Percentiles rank a stretch among this genome's conserved stretches.
These are phyloP conservation scores for Solanum chaucha DNA, from an alignment of 257 asterid species.

Conservation along the genomic window DNA sequence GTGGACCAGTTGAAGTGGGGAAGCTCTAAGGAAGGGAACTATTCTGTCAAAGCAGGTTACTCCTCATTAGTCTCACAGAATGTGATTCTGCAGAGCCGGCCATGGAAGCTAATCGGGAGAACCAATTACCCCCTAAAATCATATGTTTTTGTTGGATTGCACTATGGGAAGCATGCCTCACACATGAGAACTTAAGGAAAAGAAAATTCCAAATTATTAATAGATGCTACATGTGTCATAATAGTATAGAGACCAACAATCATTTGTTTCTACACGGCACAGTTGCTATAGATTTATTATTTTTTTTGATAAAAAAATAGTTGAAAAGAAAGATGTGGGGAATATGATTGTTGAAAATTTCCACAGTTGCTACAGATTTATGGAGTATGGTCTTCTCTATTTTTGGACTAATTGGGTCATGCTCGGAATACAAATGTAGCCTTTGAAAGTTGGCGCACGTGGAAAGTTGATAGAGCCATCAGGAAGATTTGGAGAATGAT, in stretches of 20 bases:
- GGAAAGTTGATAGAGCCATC: not conserved
- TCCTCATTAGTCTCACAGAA: not conserved
- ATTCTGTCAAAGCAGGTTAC: not conserved
- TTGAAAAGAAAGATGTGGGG: not conserved
- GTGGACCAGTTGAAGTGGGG: not conserved
- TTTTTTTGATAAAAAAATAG: not conserved
- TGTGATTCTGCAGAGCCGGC: not conserved
- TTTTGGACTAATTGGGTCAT: not conserved
- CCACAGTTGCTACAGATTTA: not conserved
- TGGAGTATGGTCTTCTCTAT: not conserved
- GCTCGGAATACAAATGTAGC: not conserved
- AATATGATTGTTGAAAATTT: not conserved
- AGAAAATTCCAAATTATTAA: not conserved
- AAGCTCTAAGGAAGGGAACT: not conserved
- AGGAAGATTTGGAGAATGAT: not conserved
- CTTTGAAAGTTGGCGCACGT: not conserved
- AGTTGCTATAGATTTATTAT: not conserved
- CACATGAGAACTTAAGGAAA: not conserved
- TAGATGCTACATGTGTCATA: not conserved
- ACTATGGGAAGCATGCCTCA: not conserved
- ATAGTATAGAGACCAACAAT: not conserved
- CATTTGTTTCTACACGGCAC: not conserved
- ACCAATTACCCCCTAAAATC: not conserved
- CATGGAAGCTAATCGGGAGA: not conserved
- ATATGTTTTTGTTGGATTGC: not conserved